Percentiles rank a stretch among this genome's conserved stretches.
Evolutionary conservation across 2,329 filamentous ascomycete genomes (phyloP).

Genomic region (Penicillium sp.): DNA sequence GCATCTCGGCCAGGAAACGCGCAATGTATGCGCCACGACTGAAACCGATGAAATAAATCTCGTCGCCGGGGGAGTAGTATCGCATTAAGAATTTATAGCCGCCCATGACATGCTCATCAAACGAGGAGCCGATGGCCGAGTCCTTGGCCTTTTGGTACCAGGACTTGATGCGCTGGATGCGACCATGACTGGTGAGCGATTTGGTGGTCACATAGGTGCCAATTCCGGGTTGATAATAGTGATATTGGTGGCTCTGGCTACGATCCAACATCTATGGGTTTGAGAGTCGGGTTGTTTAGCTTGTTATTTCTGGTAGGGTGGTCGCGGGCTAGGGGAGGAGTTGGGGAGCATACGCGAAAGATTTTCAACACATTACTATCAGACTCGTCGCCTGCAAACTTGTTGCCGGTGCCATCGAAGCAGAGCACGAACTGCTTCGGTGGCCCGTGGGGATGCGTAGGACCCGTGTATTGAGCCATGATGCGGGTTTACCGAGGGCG

Average conservation of each 20-base stretch:
- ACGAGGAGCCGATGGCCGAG: constrained; percentile 78
- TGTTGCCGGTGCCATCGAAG: constrained; percentile 55
- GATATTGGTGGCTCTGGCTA: constrained; percentile 47
- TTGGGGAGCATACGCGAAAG: constrained; percentile 46
- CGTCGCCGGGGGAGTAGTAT: constrained; percentile 66
- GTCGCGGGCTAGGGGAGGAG: neutral
- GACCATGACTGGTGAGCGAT: constrained; percentile 42
- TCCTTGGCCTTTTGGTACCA: constrained; percentile 58
- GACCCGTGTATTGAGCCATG: constrained; percentile 29
- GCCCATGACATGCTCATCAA: constrained; percentile 81
- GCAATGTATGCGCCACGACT: constrained; percentile 75
- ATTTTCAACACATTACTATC: constrained; percentile 57
- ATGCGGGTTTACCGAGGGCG: neutral
- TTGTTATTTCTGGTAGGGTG: neutral
- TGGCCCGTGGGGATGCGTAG: constrained; percentile 25
- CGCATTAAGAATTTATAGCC: constrained; percentile 82
- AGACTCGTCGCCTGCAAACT: constrained; percentile 50
- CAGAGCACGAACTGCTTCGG: constrained; percentile 51
- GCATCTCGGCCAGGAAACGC: constrained; percentile 80
- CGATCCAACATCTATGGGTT: constrained; percentile 47
- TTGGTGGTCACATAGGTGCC: constrained; percentile 52
- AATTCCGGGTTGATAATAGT: constrained; percentile 54
- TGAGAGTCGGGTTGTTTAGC: neutral
- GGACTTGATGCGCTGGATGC: constrained; percentile 60
- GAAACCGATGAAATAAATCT: constrained; percentile 76